A percentile compares a stretch with the other conserved stretches of the same genome.
Evolutionary conservation across 179 eudicot genomes (phyloP).

Genomic region (Sideroxylon spinosum): DNA sequence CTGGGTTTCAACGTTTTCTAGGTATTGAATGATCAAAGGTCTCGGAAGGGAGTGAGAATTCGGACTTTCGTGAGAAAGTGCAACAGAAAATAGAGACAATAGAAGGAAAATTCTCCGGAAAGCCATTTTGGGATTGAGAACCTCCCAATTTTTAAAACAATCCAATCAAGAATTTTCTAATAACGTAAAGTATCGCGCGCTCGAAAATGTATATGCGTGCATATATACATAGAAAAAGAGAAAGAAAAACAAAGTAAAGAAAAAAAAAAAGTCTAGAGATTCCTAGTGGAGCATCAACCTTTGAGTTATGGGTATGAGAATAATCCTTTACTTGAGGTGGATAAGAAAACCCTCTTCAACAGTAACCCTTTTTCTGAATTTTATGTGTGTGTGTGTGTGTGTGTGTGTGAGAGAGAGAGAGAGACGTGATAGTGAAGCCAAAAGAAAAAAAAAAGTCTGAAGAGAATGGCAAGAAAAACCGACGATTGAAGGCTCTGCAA

Average conservation of each 20-base stretch:
- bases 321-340: constrained; percentile 26
- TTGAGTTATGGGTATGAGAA: constrained; percentile 5
- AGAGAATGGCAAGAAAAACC: not conserved
- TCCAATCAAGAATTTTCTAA: not conserved
- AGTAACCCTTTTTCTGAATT: too few relatives aligned
- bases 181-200: not conserved
- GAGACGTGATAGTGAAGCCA: too few relatives aligned
- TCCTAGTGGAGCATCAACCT: not conserved
- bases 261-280: not conserved
- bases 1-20: constrained; percentile 28
- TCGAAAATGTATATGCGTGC: not conserved
- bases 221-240: not conserved
- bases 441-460: too few relatives aligned
- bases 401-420: too few relatives aligned
- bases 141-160: too few relatives aligned
- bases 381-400: too few relatives aligned
- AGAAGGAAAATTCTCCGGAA: constrained; percentile 12
- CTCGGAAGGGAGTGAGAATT: constrained; percentile 41
- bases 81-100: constrained; percentile 15
- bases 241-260: too few relatives aligned
- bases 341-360: constrained; percentile 13
- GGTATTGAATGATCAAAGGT: constrained; percentile 52
- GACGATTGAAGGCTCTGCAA: not conserved
- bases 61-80: constrained; percentile 17
- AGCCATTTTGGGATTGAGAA: not conserved